phyloP scores from a whole-genome alignment of 225 moss, liverwort and hornwort species.

The Antitrichia curtipendula region DNA sequence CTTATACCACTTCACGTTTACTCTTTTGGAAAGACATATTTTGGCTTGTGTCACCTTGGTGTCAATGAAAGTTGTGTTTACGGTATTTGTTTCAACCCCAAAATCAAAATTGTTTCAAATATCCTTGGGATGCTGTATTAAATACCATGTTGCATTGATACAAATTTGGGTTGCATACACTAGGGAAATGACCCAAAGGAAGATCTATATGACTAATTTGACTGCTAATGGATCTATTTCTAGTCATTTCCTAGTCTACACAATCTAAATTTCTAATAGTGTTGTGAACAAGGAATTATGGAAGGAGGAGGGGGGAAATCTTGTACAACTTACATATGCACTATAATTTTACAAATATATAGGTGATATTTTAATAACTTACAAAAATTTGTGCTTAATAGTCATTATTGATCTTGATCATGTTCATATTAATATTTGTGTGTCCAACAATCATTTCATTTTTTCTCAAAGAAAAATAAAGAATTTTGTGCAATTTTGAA shows the following conservation, averaged over 20 bases:
- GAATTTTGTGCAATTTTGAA: too few species aligned
- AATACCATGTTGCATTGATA: too few species aligned
- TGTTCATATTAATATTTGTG: neutral
- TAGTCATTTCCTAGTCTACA: neutral
- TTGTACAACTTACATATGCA: neutral
- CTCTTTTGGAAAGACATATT: neutral
- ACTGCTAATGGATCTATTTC: neutral
- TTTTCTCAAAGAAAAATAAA: too few species aligned
- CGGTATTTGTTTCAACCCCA: accelerated
- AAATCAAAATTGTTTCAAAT: too few species aligned
- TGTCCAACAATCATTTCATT: neutral
- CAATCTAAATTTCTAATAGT: accelerated
- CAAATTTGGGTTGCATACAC: neutral
- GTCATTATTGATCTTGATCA: neutral
- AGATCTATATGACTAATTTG: accelerated
- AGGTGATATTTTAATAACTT: neutral
- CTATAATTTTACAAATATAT: neutral
- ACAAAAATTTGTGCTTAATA: neutral
- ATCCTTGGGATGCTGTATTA: too few species aligned
- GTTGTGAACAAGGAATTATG: neutral
- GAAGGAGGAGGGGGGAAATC: accelerated
- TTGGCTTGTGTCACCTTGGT: accelerated
- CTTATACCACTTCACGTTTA: too few species aligned
- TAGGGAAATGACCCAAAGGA: neutral
- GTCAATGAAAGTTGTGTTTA: too few species aligned